Percentiles rank a stretch among this genome's conserved stretches.
phyloP scores from a whole-genome alignment of 164 flowering plant species.

The Nymphaea colorata region DNA sequence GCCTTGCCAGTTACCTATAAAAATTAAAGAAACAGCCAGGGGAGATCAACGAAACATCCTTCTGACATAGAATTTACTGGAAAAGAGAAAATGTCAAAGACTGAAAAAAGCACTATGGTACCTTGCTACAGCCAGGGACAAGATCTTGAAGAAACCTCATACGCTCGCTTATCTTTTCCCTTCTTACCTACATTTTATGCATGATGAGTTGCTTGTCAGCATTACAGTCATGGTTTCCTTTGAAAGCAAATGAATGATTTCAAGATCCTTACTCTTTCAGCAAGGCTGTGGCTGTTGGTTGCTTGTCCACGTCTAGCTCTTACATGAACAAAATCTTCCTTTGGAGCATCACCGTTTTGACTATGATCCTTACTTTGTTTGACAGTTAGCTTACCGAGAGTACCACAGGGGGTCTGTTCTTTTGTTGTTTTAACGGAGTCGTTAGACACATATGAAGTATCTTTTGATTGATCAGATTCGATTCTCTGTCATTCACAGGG shows the following conservation, averaged over 20 bases:
- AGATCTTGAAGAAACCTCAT: neutral
- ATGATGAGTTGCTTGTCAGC: neutral
- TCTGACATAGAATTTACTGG: neutral
- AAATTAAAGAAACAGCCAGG: neutral
- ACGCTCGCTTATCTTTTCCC: neutral
- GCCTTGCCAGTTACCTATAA: slow-evolving; percentile 74
- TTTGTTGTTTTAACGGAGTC: neutral
- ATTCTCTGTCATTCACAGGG: neutral
- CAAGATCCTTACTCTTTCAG: slow-evolving; percentile 50
- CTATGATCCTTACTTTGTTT: neutral
- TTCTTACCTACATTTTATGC: neutral
- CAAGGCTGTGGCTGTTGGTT: slow-evolving; percentile 84
- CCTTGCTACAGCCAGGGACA: neutral
- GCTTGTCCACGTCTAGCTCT: slow-evolving; percentile 90
- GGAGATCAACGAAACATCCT: too few relatives aligned
- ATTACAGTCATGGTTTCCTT: neutral
- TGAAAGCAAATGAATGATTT: neutral
- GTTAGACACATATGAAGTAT: neutral
- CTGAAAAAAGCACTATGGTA: neutral
- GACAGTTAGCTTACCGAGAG: neutral
- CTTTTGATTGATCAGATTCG: neutral
- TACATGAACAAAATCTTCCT: slow-evolving; percentile 59
- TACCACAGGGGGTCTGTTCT: neutral
- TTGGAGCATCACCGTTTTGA: neutral
- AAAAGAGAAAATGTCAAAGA: neutral